phyloP scores from a whole-genome alignment of 768 basidiomycete genomes.

The Mycena chlorophos region DNA sequence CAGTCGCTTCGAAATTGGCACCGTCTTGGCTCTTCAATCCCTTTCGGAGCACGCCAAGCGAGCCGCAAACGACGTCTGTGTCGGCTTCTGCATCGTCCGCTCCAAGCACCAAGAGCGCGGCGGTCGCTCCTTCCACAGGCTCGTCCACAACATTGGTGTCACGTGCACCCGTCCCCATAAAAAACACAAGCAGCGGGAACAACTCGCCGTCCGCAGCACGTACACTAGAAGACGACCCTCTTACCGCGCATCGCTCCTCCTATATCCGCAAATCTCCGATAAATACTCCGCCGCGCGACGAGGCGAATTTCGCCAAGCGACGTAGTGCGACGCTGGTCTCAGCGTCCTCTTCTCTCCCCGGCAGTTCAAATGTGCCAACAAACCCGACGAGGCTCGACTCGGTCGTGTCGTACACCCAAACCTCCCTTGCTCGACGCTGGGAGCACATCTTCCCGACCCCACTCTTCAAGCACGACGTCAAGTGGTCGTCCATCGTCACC shows the following conservation, averaged over 20 bases:
- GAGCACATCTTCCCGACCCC: slow-evolving; percentile 80
- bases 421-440: slow-evolving; percentile 85
- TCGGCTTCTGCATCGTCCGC: slow-evolving; percentile 50
- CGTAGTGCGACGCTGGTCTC: slow-evolving; percentile 43
- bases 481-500: slow-evolving; percentile 86
- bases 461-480: slow-evolving; percentile 79
- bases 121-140: slow-evolving; percentile 30
- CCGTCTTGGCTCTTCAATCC: slow-evolving; percentile 81
- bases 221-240: slow-evolving; percentile 59
- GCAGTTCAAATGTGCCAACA: slow-evolving; percentile 45
- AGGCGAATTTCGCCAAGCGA: slow-evolving; percentile 57
- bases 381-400: slow-evolving; percentile 71
- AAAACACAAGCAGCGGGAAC: slow-evolving; percentile 27
- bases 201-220: slow-evolving; percentile 50
- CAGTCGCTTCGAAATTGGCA: slow-evolving; percentile 59
- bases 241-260: slow-evolving; percentile 45
- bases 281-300: slow-evolving; percentile 70
- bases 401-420: slow-evolving; percentile 59
- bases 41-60: slow-evolving; percentile 63
- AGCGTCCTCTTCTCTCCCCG: slow-evolving; percentile 47
- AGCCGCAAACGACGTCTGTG: slow-evolving; percentile 60
- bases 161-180: slow-evolving; percentile 47
- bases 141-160: slow-evolving; percentile 25
- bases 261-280: slow-evolving; percentile 61
- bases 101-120: slow-evolving; percentile 26